phyloP scores from a whole-genome alignment of 2,329 filamentous ascomycete species.

The Pyrenophora tritici-repentis region DNA sequence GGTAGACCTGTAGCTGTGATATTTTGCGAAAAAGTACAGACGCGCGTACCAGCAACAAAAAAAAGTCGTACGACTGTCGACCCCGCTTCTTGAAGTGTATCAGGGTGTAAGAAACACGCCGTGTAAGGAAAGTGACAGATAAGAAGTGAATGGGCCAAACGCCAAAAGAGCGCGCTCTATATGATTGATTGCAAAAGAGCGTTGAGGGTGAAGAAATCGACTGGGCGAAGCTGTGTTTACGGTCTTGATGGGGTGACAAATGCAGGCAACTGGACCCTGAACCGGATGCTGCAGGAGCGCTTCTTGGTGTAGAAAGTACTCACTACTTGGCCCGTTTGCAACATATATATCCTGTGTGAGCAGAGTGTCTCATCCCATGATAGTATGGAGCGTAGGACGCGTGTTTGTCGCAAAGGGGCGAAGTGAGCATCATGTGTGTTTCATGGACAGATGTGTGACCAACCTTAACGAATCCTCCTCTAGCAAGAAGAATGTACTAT shows the following conservation, averaged over 20 bases:
- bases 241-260: not conserved
- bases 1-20: too few species aligned
- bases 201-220: not conserved
- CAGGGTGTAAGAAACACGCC: too few species aligned
- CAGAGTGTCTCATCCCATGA: too few species aligned
- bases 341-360: not conserved
- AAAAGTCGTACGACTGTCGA: too few species aligned
- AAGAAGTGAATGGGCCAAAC: constrained; percentile 2
- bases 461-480: too few species aligned
- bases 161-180: not conserved
- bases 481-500: too few species aligned
- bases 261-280: constrained; percentile 1
- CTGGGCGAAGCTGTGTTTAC: not conserved
- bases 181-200: not conserved
- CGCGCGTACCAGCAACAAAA: not conserved
- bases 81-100: too few species aligned
- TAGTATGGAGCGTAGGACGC: too few species aligned
- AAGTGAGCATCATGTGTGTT: too few species aligned
- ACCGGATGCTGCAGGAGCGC: not conserved
- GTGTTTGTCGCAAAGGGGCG: too few species aligned
- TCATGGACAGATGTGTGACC: too few species aligned
- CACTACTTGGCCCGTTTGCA: not conserved
- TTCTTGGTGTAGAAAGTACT: not conserved
- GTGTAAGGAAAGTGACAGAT: not conserved
- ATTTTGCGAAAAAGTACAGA: not conserved